Evolutionary conservation across 1,284 basidiomycete genomes (phyloP), one percentile per base, ranked within the genome.

Genomic region (Sporisorium reilianum): DNA sequence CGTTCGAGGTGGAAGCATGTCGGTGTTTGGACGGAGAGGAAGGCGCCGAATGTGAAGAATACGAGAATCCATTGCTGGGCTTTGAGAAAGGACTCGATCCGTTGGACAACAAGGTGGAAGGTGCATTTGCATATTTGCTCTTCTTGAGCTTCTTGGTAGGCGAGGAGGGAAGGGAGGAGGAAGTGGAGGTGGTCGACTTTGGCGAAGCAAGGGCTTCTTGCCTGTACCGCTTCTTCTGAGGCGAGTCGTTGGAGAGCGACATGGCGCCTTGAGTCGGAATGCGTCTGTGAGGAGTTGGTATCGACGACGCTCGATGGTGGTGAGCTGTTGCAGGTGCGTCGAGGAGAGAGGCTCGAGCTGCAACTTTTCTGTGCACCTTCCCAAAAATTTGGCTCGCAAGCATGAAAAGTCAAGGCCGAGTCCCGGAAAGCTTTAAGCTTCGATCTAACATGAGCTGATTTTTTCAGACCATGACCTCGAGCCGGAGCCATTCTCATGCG

Each of bases 51-150:
- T 16, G 42, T 12, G 54, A 55, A 5, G 28, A 30, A 7, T 36
- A 38, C 0, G 10, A n/a, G 4, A 34, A 8, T 8, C 42, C 40
- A 9, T 58, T 61, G 49, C 11, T 38, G 18, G 32, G 38, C 41
- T 55, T 52, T 14, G 46, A n/a, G 28, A 40, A 60, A 18, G 54
- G 41, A 22, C 45, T 55, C 16, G 63, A 62, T 5, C 45, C 46
- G 7, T 42, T 59, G 0, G 28, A 32, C 11, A 46, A 26, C 23
- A 72, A 49, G 8, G 41, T 12, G 8, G 60, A 38, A 14, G 71
- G 71, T 9, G 66, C 72, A 22, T 75, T 75, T 42, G 63, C 72
- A 34, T 70, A 75, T 45, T 75, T 75, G 66, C 63, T 75, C 63
- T 69, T 75, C 36, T 70, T 75, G 25, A 55, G 63, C 49, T 62